Evolutionary conservation across 345 rosid genomes (phyloP).

Genomic region (Linum lewisii): DNA sequence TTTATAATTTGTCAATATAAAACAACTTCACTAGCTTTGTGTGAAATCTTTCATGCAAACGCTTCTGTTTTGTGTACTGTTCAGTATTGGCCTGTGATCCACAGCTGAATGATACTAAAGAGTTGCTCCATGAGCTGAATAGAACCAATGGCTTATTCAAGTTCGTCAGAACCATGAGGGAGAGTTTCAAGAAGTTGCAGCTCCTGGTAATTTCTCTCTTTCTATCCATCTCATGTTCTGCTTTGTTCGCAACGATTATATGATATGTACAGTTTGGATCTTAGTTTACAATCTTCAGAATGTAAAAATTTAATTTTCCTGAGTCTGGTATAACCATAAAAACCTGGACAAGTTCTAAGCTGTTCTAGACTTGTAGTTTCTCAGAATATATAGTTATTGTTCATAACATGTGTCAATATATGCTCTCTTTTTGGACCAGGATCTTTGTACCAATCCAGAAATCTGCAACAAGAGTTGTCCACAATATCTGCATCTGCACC

Average conservation of each 20-base stretch:
- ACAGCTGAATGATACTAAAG: conserved; percentile 39
- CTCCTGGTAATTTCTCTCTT: conserved; percentile 32
- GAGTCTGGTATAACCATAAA: not conserved
- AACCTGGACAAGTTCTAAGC: not conserved
- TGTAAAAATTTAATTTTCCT: not conserved
- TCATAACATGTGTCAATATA: conserved; percentile 4
- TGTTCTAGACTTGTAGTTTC: not conserved
- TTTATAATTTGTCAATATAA: not conserved
- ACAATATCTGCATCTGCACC: conserved; percentile 60
- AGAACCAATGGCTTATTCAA: conserved; percentile 69
- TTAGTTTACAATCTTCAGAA: conserved; percentile 7
- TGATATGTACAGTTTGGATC: conserved; percentile 1
- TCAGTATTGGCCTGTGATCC: conserved; percentile 80
- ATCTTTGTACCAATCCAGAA: conserved; percentile 25
- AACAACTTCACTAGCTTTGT: not conserved
- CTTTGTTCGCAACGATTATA: conserved; percentile 9
- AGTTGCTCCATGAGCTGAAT: conserved; percentile 64
- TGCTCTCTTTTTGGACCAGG: conserved; percentile 23
- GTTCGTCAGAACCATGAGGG: conserved; percentile 79
- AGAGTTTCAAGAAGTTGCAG: conserved; percentile 60
- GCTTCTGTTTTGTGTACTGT: conserved; percentile 13
- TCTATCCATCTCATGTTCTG: not conserved
- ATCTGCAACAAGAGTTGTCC: conserved; percentile 42
- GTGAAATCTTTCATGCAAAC: conserved; percentile 5
- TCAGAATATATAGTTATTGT: conserved; percentile 2